Evolutionary conservation across 129 eudicot species (phyloP), one percentile per base, ranked within the genome.

Genomic region (Pseudognaphalium luteoalbum): DNA sequence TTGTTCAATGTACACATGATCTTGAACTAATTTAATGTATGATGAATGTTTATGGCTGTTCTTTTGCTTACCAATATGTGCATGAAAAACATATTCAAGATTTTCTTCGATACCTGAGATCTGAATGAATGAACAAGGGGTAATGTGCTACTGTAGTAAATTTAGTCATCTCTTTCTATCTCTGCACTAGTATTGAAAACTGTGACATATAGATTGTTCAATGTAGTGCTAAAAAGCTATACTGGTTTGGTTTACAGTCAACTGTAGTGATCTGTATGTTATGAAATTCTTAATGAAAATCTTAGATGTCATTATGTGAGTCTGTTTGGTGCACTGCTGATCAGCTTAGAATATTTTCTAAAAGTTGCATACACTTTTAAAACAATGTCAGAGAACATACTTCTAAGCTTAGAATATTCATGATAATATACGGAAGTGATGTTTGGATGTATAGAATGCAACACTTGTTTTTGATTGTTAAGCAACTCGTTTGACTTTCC

Each of bases 41-140:
- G 10, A 7, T 56, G 37, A 66, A 76, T 76, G 59, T 76, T 71
- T 62, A 78, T 73, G 73, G 39, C 67, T 86, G 84, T 70, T 83
- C 82, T 70, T 87, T 83, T 82, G 89, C 92, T 80, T 83, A 59
- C 91, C 87, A 51, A 52, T 84, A 57, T 78, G 80, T 80, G 74
- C 68, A 44, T 81, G 85, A 86, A 82, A 80, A 83, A 80, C 74
- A 78, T 50, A 74, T 80, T 80, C 85, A 79, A 85, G 92, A 85
- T 82, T 87, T 80, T 82, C 84, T 82, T 77, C 67, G 52, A 63
- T 72, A 71, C 77, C 50, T 44, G 54, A 70, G 17, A 63, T 66
- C 56, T 84, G 67, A 83, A 72, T 65, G 78, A 77, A 81, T 33
- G 63, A 62, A 81, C 75, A 81, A 30, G 75, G 71, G 83, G 82